These are phyloP conservation scores for Oehlia diaphana DNA, from an alignment of 192 early-diverging fungal genomes.

Conservation along the genomic window DNA sequence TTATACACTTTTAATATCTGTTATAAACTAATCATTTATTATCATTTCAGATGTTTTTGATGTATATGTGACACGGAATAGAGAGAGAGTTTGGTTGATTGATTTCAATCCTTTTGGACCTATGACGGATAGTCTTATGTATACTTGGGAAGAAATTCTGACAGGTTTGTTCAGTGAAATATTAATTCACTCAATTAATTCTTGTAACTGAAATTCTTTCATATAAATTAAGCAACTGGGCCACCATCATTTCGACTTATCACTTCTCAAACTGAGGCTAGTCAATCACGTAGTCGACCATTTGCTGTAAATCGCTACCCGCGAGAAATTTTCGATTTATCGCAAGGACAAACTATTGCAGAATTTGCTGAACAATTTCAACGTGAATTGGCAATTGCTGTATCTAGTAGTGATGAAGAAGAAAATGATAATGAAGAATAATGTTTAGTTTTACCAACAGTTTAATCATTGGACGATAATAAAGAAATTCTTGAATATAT, in stretches of 20 bases:
- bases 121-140: constrained; percentile 82
- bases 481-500: no score
- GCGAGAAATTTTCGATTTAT: constrained; percentile 72
- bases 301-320: constrained; percentile 71
- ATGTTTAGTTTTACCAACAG: background rate
- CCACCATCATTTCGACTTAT: constrained; percentile 43
- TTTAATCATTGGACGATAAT: no score
- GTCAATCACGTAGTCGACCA: constrained; percentile 38
- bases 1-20: background rate
- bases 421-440: constrained; percentile 4
- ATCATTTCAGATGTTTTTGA: constrained; percentile 78
- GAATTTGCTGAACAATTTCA: constrained; percentile 73
- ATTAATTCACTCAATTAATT: constrained; percentile 9
- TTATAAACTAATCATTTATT: background rate
- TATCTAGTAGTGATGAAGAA: background rate
- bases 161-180: constrained; percentile 22
- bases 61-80: constrained; percentile 72
- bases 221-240: constrained; percentile 24
- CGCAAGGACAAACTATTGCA: constrained; percentile 64
- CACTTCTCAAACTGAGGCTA: constrained; percentile 44
- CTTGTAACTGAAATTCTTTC: constrained; percentile 20
- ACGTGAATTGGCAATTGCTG: constrained; percentile 32
- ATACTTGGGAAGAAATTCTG: constrained; percentile 77
- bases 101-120: constrained; percentile 91
- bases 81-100: constrained; percentile 69